These are phyloP conservation scores for Salinomyces thailandicus DNA, from an alignment of 2,329 filamentous ascomycete species.

Conservation along the genomic window DNA sequence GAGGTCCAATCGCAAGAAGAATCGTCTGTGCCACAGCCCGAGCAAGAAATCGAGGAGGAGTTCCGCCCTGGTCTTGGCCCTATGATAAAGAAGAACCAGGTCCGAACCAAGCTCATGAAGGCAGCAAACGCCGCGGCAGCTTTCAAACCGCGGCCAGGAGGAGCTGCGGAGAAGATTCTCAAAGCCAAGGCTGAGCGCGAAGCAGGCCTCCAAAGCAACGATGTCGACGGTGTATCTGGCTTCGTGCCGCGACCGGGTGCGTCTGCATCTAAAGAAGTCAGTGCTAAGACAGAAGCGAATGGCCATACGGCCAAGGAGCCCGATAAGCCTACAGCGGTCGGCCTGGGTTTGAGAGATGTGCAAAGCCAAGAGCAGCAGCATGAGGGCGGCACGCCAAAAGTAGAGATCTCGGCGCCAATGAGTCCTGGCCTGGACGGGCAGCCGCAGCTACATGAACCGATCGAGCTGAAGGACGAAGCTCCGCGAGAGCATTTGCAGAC, in stretches of 20 bases:
- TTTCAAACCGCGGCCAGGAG: conserved; percentile 82
- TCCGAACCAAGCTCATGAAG: conserved; percentile 65
- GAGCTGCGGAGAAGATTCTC: conserved; percentile 66
- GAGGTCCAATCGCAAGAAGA: conserved; percentile 18
- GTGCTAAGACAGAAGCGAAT: background rate
- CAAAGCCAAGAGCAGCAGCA: background rate
- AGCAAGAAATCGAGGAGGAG: conserved; percentile 32
- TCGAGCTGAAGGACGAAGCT: conserved; percentile 13
- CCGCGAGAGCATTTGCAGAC: conserved; percentile 8
- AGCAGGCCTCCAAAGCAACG: conserved; percentile 41
- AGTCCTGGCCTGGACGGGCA: conserved; percentile 5
- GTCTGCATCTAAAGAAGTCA: conserved; percentile 3
- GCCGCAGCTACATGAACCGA: conserved; percentile 4
- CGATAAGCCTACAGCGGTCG: background rate
- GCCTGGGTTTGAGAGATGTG: conserved; percentile 1
- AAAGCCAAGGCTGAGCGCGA: conserved; percentile 45
- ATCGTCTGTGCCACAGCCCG: background rate
- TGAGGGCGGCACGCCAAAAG: conserved; percentile 8
- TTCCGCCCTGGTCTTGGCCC: conserved; percentile 71
- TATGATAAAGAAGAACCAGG: conserved; percentile 77
- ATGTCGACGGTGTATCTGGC: conserved; percentile 78
- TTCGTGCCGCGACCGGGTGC: conserved; percentile 67
- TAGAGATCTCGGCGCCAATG: conserved; percentile 9
- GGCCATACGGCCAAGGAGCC: conserved; percentile 1
- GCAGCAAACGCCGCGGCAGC: conserved; percentile 60